Evolutionary conservation across 2,329 filamentous ascomycete genomes (phyloP), one percentile per base, ranked within the genome.

Genomic region (Trichoderma citrinoviride): DNA sequence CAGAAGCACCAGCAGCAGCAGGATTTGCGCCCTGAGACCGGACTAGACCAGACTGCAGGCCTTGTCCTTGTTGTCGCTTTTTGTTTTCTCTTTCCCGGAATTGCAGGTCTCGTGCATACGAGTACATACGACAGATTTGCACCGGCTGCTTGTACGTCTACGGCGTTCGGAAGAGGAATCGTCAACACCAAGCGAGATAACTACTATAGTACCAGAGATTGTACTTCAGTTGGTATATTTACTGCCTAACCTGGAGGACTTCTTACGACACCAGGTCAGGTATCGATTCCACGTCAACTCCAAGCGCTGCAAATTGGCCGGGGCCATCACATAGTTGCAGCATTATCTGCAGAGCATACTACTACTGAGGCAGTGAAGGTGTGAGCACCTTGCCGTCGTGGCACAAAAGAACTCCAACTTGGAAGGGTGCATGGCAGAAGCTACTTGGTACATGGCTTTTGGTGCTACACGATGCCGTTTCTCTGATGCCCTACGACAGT

Each of bases 71-170:
- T 60, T 50, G 21, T 58, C 55, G 19, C 56, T 21, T 49, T 50
- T 50, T 60, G 56, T 60, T 60, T 4, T 60, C 56, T 60, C 56
- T 40, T 52, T 41, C 15, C 33, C 10, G 7, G 29, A 25, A 50
- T 40, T 19, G 2, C 17, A 49, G 44, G 23, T 33, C 21, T 25
- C 49, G 33, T 52, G 27, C 17, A 40, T 23, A 23, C 29, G 8
- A 21, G 27, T 21, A 27, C 12, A 53, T 14, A 58, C 21, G 14
- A 14, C 25, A 23, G 15, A 7, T 4, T 10, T 33, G 21, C 27
- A 37, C 33, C 37, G 29, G 29, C n/a, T 44, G 41, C 17, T 19
- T 17, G 41, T 44, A 44, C 41, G 41, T 44, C 7, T 44, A 44
- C 33, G 33, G 33, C 12, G 10, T 12, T 10, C 10, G 10, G 33